phyloP scores from a whole-genome alignment of 352 stramenopile genomes.

The Salisapilia sapeloensis region DNA sequence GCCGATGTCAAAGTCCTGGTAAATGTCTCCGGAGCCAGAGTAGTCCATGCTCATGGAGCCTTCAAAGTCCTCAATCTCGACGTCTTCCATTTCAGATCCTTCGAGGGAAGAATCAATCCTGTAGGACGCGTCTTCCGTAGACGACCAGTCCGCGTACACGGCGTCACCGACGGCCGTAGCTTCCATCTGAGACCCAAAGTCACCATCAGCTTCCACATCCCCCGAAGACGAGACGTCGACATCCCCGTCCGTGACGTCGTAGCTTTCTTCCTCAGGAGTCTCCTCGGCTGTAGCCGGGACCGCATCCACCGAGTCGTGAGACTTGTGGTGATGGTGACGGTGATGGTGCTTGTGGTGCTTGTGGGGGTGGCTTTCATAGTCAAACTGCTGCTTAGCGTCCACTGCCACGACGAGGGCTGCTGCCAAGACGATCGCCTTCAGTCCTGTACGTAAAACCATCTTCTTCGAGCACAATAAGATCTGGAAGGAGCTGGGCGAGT shows the following conservation, averaged over 20 bases:
- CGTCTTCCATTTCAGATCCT: conserved; percentile 13
- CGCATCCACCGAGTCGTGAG: not conserved
- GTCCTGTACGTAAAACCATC: too few species aligned
- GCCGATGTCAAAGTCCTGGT: conserved; percentile 6
- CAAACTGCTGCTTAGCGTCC: conserved; percentile 7
- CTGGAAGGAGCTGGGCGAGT: too few species aligned
- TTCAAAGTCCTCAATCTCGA: conserved; percentile 27
- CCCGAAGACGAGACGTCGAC: conserved; percentile 10
- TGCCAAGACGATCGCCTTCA: too few species aligned
- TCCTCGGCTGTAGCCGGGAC: not conserved
- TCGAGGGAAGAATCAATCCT: conserved; percentile 14
- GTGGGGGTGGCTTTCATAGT: conserved; percentile 3
- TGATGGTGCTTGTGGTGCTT: conserved; percentile 1
- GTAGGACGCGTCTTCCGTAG: conserved; percentile 9
- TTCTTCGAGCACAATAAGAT: too few species aligned
- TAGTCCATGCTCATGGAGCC: conserved; percentile 25
- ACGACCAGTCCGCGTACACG: conserved; percentile 9
- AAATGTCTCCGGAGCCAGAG: not conserved
- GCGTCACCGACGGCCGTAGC: conserved; percentile 5
- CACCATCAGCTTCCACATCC: conserved; percentile 11
- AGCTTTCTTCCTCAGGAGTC: not conserved
- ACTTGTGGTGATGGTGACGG: not conserved
- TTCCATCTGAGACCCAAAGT: conserved; percentile 8
- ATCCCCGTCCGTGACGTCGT: conserved; percentile 7
- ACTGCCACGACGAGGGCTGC: conserved; percentile 3